Conservation (phyloP, 2,329 filamentous ascomycete genomes). For the Colletotrichum tropicale region DNA sequence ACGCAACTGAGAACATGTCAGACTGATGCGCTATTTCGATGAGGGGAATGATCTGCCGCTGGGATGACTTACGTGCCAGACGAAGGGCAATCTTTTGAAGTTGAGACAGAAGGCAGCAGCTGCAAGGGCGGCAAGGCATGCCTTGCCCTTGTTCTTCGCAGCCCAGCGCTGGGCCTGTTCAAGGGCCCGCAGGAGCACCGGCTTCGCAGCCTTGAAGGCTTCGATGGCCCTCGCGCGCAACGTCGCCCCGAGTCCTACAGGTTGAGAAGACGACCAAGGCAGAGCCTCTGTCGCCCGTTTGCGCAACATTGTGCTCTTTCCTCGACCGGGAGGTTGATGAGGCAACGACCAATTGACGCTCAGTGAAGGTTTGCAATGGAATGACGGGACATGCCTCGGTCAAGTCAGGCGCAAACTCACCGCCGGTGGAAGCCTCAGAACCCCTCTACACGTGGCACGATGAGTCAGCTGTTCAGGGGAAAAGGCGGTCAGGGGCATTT, state of each 20-base stretch:
- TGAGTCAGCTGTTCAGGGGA: neutral
- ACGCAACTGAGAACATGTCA: conserved; percentile 28
- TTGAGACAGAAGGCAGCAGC: neutral
- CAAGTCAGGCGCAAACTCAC: neutral
- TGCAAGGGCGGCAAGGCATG: neutral
- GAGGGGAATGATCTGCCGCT: neutral
- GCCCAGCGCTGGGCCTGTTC: neutral
- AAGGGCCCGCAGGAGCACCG: neutral
- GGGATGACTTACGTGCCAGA: neutral
- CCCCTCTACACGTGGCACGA: neutral
- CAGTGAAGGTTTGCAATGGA: neutral
- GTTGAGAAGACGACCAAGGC: neutral
- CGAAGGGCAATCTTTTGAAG: neutral
- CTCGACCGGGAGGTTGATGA: neutral
- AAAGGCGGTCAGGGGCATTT: neutral
- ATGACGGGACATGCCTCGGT: neutral
- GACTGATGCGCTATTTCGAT: neutral
- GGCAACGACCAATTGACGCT: neutral
- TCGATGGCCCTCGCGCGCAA: neutral
- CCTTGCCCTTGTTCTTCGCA: neutral
- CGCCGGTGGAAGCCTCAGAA: neutral
- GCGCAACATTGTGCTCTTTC: neutral
- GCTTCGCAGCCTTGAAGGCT: neutral
- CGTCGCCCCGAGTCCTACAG: neutral
- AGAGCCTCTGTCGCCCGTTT: neutral